Percentiles rank a stretch among this genome's conserved stretches.
These are phyloP conservation scores for Malus orientalis DNA, from an alignment of 306 rosid genomes.

Conservation along the genomic window DNA sequence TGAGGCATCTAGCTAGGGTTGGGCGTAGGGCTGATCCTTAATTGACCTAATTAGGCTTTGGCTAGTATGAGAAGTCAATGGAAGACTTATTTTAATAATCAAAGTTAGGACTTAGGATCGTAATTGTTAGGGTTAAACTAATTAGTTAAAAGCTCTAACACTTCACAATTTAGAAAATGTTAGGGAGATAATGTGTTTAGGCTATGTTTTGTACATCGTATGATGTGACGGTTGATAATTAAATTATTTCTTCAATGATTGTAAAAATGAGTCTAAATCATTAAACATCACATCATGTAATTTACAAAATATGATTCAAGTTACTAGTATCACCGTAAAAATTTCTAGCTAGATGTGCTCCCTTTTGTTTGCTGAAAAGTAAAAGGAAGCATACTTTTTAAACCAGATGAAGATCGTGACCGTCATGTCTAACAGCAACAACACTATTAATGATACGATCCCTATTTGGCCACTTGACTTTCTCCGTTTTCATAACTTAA, in stretches of 20 bases:
- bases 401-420: neutral
- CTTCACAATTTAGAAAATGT: too few species aligned
- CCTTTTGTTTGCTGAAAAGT: neutral
- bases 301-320: too few species aligned
- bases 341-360: neutral
- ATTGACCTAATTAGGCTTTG: neutral
- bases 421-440: neutral
- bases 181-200: too few species aligned
- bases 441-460: neutral
- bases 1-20: neutral
- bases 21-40: neutral
- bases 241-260: too few species aligned
- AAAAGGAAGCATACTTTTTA: neutral
- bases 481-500: neutral
- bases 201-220: too few species aligned
- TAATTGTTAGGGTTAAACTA: neutral
- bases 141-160: neutral
- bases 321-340: too few species aligned
- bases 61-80: slow-evolving; percentile 1
- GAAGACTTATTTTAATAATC: neutral
- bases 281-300: too few species aligned
- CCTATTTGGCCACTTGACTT: neutral
- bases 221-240: too few species aligned
- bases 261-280: too few species aligned
- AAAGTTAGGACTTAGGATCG: neutral